Base-by-base conservation (phyloP, 2,329 filamentous ascomycete genomes). In the Pseudocercospora fijiensis region DNA sequence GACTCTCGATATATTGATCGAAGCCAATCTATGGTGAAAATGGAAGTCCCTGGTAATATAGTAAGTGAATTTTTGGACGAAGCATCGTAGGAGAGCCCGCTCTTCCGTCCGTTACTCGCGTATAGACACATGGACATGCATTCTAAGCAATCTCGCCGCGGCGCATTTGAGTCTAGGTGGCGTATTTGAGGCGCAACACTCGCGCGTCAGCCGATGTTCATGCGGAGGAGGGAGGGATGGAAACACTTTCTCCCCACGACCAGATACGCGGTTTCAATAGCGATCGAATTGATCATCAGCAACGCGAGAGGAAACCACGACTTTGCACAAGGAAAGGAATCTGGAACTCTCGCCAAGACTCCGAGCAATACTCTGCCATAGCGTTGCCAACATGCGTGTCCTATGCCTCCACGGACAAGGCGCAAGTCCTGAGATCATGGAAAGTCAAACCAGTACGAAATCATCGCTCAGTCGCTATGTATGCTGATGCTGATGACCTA, bases 381-480 rank as follows among this genome's bases (percentile, higher is more conserved):
- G 45, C 22, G 22, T 41, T n/a, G 49, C 22, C 30, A 57, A 27
- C 9, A 61, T 61, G 59, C 59, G 51, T 33, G 49, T 61, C n/a
- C 59, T 61, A n/a, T 61, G 59, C 52, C 59, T 61, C 18, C 59
- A 61, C 18, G 59, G 59, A 27, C 49, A 56, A 20, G 59, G 59
- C 8, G 59, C 49, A 30, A 56, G 49, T 30, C 49, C 49, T 16
- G n/a, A 27, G 37, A 41, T 52, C 24, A 49, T 49, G 45, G 45
- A 49, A 49, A 49, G 45, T 13, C 45, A 49, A 5, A 49, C 45
- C 8, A 49, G 45, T 49, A 49, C 9, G 45, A 4, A 24, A 4
- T 3, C 13, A 13, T 47, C 45, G 45, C 9, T 3, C 22, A 37
- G 10, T 49, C 16, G 9, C 11, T 11, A 4, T 49, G 18, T 49